These are phyloP conservation scores for Achaetomium macrosporum DNA, from an alignment of 2,329 filamentous ascomycete genomes.

Conservation along the genomic window DNA sequence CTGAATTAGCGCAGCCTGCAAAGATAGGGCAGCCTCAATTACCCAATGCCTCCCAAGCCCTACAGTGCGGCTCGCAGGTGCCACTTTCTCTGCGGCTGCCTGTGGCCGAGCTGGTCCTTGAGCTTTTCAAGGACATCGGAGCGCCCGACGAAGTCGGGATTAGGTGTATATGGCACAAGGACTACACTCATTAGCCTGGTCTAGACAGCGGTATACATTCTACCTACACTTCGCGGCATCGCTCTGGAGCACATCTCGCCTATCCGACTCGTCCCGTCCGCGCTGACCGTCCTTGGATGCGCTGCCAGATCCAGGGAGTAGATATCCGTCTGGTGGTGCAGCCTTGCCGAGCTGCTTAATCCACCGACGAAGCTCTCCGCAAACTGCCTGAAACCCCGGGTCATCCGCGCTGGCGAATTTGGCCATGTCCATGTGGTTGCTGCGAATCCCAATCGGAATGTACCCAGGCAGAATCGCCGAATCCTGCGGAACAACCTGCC, in stretches of 20 bases:
- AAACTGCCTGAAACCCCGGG: conserved; percentile 24
- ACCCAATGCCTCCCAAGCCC: conserved; percentile 27
- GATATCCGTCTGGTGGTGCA: not conserved
- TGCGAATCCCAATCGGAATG: conserved; percentile 26
- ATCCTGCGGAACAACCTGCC: conserved; percentile 27
- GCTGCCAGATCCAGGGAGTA: not conserved
- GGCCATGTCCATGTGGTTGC: conserved; percentile 26
- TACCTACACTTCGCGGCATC: not conserved
- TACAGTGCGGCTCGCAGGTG: conserved; percentile 17
- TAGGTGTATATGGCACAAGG: conserved; percentile 16
- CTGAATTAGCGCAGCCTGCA: conserved; percentile 4
- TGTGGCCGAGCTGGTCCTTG: conserved; percentile 1
- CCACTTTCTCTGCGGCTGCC: not conserved
- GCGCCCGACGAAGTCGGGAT: conserved; percentile 16
- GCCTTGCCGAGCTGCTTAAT: conserved; percentile 6
- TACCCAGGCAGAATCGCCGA: conserved; percentile 30
- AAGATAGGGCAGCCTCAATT: not conserved
- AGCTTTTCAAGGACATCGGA: conserved; percentile 6
- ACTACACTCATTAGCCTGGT: conserved; percentile 8
- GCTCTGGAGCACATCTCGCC: not conserved
- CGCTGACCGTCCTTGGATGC: not conserved
- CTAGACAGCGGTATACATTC: not conserved
- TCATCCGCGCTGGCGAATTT: conserved; percentile 23
- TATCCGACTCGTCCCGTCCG: not conserved
- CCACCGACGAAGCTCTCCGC: conserved; percentile 24